Evolutionary conservation across 495 filamentous ascomycete genomes (phyloP), one percentile per base, ranked within the genome.

Genomic region (Hypoxylon fragiforme): DNA sequence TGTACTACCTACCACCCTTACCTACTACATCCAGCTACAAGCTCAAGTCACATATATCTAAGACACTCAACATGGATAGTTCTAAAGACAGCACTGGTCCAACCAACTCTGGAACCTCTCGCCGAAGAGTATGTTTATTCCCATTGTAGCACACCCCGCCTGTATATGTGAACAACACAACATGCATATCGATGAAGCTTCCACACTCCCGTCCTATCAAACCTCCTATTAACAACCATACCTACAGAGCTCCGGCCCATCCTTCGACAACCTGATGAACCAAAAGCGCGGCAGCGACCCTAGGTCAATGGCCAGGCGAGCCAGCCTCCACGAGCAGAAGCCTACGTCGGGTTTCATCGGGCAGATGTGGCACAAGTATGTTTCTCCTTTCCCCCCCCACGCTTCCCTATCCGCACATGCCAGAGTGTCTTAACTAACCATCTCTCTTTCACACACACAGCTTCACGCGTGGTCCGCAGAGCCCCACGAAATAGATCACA

Each of bases 321-420:
- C 73, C 60, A 76, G 71, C 52, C 56, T 78, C 18, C 66, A 62
- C 48, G 75, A 78, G 40, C 75, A 78, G 68, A 72, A 69, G 43
- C 72, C 72, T 9, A 31, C 51, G 16, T 7, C 64, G 7, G 75
- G 75, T 34, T 70, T 77, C 56, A 60, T 78, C 41, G 74, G 72
- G 9, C 56, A 66, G 59, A 75, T 77, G 74, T 78, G 75, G 75
- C 62, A 74, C 39, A 73, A 69, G 75, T 78, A 44, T 22, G 68
- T 54, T 24, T 5, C 28, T 37, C 8, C 13, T 11, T 13, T 7
- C 3, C 9, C 14, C 13, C 3, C 9, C 13, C 2, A 16, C 34
- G 13, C 13, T 12, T 34, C 31, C 26, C 26, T 30, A 30, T 30
- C 11, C 26, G n/a, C n/a, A n/a, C 26, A 22, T 26, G 7, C n/a